Base-by-base conservation (phyloP, 2,329 filamentous ascomycete species). In the Paramyrothecium roridum region DNA sequence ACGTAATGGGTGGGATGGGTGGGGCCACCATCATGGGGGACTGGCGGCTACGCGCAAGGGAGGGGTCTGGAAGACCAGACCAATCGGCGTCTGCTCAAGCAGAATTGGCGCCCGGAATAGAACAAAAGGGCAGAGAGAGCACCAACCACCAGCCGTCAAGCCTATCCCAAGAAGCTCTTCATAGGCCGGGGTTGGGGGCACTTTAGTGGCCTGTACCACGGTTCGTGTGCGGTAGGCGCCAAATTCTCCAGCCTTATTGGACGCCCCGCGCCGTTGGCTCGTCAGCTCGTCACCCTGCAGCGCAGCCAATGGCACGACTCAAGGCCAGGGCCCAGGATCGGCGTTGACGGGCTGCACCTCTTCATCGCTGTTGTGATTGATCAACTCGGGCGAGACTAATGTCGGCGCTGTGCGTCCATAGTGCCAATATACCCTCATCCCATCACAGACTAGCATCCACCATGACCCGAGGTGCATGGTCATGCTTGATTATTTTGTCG, bases 171-270 rank as follows among this genome's bases (percentile, higher is more conserved):
- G 37, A 43, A 13, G 37, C 37, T 43, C 37, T 17, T 19, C 13
- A 19, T 19, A 43, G 12, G n/a, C 37, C 37, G 16, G 37, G 37
- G 37, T 43, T 19, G 26, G 26, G 4, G 26, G 26, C 26, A 30
- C 26, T 30, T 30, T 17, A 43, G 7, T 43, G 37, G 37, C 13
- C 37, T 13, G 37, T 43, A 43, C 37, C 37, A 43, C 37, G 7
- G 37, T 43, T 43, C 37, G 13, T 52, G 52, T 47, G 45, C 50
- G 54, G 45, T 34, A 49, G 58, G 64, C 64, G 64, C 65, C 62
- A 66, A 66, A 64, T 61, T 43, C 26, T 20, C 33, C 43, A 33
- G n/a, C 46, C 23, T 56, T 47, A 64, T 66, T 66, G 63, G 64
- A 43, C 55, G 62, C 65, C 56, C 57, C 56, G 48, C 58, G 53